Evolutionary conservation across 2,329 filamentous ascomycete species (phyloP).

Genomic region (Sporothrix pseudoabietina): DNA sequence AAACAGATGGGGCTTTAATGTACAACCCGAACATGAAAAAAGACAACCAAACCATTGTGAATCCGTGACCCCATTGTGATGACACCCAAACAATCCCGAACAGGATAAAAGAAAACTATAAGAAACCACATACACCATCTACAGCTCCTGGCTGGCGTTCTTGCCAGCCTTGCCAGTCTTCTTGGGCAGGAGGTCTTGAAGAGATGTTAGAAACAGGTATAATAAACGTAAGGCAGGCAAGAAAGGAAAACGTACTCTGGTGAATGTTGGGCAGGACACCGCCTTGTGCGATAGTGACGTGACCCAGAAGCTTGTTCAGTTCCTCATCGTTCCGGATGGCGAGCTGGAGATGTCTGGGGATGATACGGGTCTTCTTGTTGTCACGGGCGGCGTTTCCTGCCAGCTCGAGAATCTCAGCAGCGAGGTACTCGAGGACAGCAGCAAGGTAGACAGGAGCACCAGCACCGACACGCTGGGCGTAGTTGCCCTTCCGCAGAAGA

Average conservation of each 20-base stretch:
- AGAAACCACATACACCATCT: constrained; percentile 50
- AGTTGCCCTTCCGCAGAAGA: constrained; percentile 98
- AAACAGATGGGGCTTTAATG: constrained; percentile 61
- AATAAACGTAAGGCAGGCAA: neutral
- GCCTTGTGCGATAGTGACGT: constrained; percentile 96
- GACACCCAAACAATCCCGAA: constrained; percentile 68
- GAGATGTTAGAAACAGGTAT: constrained; percentile 34
- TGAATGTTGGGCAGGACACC: constrained; percentile 99
- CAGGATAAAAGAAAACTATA: constrained; percentile 59
- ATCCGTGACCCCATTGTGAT: constrained; percentile 81
- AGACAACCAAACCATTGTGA: constrained; percentile 68
- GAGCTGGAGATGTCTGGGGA: constrained; percentile 96
- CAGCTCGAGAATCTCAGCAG: constrained; percentile 97
- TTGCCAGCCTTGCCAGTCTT: constrained; percentile 96
- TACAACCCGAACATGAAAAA: constrained; percentile 68
- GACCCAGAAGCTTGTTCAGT: constrained; percentile 96
- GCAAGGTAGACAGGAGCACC: constrained; percentile 97
- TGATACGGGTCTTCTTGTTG: constrained; percentile 99
- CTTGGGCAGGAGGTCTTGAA: constrained; percentile 92
- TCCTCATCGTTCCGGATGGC: constrained; percentile 99
- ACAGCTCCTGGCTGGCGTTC: constrained; percentile 92
- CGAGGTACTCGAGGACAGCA: constrained; percentile 96
- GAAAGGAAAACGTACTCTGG: constrained; percentile 70
- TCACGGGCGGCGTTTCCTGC: constrained; percentile 98
- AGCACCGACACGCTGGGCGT: constrained; percentile 98